Evolutionary conservation across 2,329 filamentous ascomycete species (phyloP), one percentile per base, ranked within the genome.

Genomic region (Delphinella strobiligena): DNA sequence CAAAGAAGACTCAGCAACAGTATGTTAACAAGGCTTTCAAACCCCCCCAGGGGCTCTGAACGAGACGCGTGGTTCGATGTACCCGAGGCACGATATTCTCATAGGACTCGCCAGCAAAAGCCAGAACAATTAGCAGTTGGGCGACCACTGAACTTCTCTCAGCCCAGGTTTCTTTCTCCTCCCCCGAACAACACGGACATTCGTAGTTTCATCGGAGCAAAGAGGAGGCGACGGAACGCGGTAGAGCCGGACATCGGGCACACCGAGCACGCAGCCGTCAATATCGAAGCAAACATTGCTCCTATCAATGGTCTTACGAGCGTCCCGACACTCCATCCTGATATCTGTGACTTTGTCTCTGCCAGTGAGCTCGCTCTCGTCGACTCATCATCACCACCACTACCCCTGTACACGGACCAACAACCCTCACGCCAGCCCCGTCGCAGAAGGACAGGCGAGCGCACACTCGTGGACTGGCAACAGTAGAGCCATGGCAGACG

Each of bases 1-100:
- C 36, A 14, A 51, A 49, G 39, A 44, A 42, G 17, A 30, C 31
- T 17, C 46, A 40, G 19, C 43, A 47, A 32, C 18, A 34, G 3
- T 43, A 39, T 15, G 36, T 44, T 14, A 55, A 56, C 34, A 56
- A 51, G 31, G 50, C 56, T 2, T 60, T 58, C 37, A 44, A 52
- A 4, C 47, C 49, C 18, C 56, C 54, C n/a, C 18, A 34, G 49
- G 8, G 45, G 48, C 14, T 37, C 34, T 3, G 45, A 45, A 30
- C 31, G 42, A 5, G 47, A 51, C 11, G 43, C 37, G 7, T 54
- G 51, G 48, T 51, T 54, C 18, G 46, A 51, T 9, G 37, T 47
- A n/a, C 39, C 45, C n/a, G 37, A 42, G 18, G 15, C 36, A 5
- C 39, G 34, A 36, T 19, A 29, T 2, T 18, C 30, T n/a, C 36